A percentile compares a stretch with the other conserved stretches of the same genome.
These are phyloP conservation scores for Aspergillus ochraceus DNA, from an alignment of 2,329 filamentous ascomycete species.

Conservation along the genomic window DNA sequence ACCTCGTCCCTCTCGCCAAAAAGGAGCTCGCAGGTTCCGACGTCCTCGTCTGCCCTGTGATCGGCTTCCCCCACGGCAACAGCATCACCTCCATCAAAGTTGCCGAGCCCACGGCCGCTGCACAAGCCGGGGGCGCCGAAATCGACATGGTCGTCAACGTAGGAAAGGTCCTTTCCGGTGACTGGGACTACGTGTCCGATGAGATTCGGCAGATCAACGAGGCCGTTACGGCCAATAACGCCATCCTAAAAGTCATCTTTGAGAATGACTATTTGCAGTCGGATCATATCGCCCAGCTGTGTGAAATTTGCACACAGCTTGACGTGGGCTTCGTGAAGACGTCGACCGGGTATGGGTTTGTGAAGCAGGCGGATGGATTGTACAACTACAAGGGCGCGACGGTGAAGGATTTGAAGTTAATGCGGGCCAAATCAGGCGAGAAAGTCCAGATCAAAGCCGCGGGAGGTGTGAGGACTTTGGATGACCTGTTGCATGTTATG, in stretches of 20 bases:
- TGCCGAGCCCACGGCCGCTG: slow-evolving; percentile 52
- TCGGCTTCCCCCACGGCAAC: slow-evolving; percentile 63
- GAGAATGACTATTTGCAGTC: slow-evolving; percentile 59
- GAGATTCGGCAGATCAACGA: slow-evolving; percentile 56
- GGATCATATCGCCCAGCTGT: slow-evolving; percentile 53
- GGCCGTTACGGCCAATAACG: slow-evolving; percentile 45
- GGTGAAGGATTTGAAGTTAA: slow-evolving; percentile 53
- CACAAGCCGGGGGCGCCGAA: slow-evolving; percentile 51
- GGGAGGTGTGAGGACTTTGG: slow-evolving; percentile 57
- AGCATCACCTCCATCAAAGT: slow-evolving; percentile 57
- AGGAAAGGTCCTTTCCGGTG: slow-evolving; percentile 56
- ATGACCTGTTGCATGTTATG: slow-evolving; percentile 57
- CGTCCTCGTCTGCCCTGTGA: slow-evolving; percentile 58
- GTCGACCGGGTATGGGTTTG: slow-evolving; percentile 61
- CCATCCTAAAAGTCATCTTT: slow-evolving; percentile 61
- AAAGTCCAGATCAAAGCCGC: slow-evolving; percentile 59
- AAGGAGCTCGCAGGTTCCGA: slow-evolving; percentile 48
- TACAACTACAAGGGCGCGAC: slow-evolving; percentile 59
- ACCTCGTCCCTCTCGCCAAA: slow-evolving; percentile 52
- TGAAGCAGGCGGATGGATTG: slow-evolving; percentile 53
- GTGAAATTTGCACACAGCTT: slow-evolving; percentile 54
- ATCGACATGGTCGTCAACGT: slow-evolving; percentile 63
- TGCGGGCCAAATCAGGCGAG: slow-evolving; percentile 48
- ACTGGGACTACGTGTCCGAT: slow-evolving; percentile 57
- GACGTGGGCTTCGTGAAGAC: slow-evolving; percentile 62